Evolutionary conservation across 2,329 filamentous ascomycete genomes (phyloP).

Genomic region (Endoconidiophora polonica): DNA sequence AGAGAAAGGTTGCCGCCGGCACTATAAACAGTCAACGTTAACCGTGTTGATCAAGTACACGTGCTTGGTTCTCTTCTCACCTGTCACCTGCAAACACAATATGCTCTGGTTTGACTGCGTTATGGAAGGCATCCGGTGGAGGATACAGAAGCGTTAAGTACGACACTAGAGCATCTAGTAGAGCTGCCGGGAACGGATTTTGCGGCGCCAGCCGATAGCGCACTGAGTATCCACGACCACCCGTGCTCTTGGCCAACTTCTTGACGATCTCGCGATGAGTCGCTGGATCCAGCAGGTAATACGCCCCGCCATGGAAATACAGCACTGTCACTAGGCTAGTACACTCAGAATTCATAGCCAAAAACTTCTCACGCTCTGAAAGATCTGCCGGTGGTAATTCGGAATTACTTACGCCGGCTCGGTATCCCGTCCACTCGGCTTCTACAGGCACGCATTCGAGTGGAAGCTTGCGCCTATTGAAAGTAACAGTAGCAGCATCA

Average conservation of each 20-base stretch:
- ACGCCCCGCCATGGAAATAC: slow-evolving; percentile 64
- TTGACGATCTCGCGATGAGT: slow-evolving; percentile 44
- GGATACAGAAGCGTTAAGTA: slow-evolving; percentile 62
- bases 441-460: no score
- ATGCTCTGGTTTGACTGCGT: slow-evolving; percentile 43
- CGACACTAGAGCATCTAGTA: slow-evolving; percentile 55
- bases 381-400: slow-evolving; percentile 36
- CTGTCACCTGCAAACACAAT: slow-evolving; percentile 59
- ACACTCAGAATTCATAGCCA: slow-evolving; percentile 49
- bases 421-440: slow-evolving; percentile 62
- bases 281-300: slow-evolving; percentile 53
- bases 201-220: slow-evolving; percentile 63
- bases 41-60: background rate
- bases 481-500: no score
- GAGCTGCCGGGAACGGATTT: slow-evolving; percentile 54
- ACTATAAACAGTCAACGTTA: slow-evolving; percentile 20
- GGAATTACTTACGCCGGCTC: slow-evolving; percentile 32
- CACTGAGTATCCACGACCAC: slow-evolving; percentile 53
- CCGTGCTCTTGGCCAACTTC: slow-evolving; percentile 47
- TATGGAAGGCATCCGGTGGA: slow-evolving; percentile 48
- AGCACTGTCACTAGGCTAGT: slow-evolving; percentile 46
- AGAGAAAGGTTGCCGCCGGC: slow-evolving; percentile 59
- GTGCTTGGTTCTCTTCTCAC: slow-evolving; percentile 19
- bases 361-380: slow-evolving; percentile 48
- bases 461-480: no score